A percentile compares a stretch with the other conserved stretches of the same genome.
Conservation (phyloP, 192 early-diverging fungal genomes). For the Coemansia asiatica region DNA sequence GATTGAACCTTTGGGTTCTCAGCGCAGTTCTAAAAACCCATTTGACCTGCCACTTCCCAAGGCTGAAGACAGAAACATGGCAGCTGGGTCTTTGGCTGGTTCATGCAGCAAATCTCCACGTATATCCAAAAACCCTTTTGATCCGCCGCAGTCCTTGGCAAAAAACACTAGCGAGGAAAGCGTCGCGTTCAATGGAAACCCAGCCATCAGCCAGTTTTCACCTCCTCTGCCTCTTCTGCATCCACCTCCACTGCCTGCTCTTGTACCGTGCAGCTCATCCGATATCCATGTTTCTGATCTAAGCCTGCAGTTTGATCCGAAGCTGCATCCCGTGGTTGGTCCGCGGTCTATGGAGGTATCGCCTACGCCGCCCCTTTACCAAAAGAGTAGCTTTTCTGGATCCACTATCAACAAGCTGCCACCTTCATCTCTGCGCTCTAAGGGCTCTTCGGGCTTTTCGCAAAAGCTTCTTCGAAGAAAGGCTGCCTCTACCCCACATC, state of each 20-base stretch:
- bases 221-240: background rate
- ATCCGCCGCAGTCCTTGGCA: background rate
- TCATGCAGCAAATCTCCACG: background rate
- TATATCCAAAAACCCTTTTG: slow-evolving; percentile 5
- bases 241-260: background rate
- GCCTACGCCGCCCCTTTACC: slow-evolving; percentile 14
- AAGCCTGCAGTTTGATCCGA: slow-evolving; percentile 17
- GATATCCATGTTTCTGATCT: background rate
- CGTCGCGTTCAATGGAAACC: background rate
- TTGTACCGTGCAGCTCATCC: background rate
- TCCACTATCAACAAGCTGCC: background rate
- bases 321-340: slow-evolving; percentile 37
- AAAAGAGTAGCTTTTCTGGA: slow-evolving; percentile 3
- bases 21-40: background rate
- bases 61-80: background rate
- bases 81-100: background rate
- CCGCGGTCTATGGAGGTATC: slow-evolving; percentile 39
- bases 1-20: background rate
- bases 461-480: slow-evolving; percentile 7
- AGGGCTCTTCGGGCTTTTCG: background rate
- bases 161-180: slow-evolving; percentile 1
- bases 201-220: background rate
- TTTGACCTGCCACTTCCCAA: slow-evolving; percentile 1
- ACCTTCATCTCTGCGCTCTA: background rate
- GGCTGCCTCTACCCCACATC: background rate